Percentiles rank a stretch among this genome's conserved stretches.
Evolutionary conservation across 768 basidiomycete genomes (phyloP).

Genomic region (Agaricus blazei): DNA sequence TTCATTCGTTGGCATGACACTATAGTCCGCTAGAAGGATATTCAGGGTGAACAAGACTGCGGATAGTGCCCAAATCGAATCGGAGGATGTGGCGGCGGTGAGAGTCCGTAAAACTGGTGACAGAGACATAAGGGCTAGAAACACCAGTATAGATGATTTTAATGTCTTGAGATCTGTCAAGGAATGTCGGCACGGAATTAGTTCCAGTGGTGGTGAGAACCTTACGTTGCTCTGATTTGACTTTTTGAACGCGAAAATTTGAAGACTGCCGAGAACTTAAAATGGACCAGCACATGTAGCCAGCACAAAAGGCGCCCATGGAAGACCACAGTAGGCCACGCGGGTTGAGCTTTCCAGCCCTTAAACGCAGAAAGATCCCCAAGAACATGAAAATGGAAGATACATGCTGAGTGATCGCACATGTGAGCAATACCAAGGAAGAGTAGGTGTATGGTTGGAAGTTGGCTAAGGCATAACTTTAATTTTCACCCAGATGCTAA

Average conservation of each 20-base stretch:
- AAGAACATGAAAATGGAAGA: slow-evolving; percentile 79
- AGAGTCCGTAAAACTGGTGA: slow-evolving; percentile 90
- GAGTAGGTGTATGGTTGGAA: slow-evolving; percentile 76
- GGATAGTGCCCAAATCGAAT: slow-evolving; percentile 96
- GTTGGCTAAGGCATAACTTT: slow-evolving; percentile 48
- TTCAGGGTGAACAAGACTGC: slow-evolving; percentile 80
- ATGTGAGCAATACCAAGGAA: slow-evolving; percentile 64
- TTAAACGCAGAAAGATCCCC: slow-evolving; percentile 69
- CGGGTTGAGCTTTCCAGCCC: slow-evolving; percentile 60
- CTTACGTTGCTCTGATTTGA: background rate
- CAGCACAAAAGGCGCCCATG: slow-evolving; percentile 50
- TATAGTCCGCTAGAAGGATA: slow-evolving; percentile 80
- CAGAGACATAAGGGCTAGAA: slow-evolving; percentile 83
- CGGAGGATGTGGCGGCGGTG: slow-evolving; percentile 91
- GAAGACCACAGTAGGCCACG: slow-evolving; percentile 64
- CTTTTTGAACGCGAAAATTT: background rate
- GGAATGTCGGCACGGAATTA: slow-evolving; percentile 2
- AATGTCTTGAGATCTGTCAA: slow-evolving; percentile 61
- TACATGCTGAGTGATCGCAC: slow-evolving; percentile 80
- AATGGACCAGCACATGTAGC: slow-evolving; percentile 54
- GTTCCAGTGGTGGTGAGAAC: background rate
- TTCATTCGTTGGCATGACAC: slow-evolving; percentile 32
- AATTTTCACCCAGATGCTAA: slow-evolving; percentile 1
- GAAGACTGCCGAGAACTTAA: background rate
- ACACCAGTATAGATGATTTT: slow-evolving; percentile 83